Conservation (phyloP, 176 grass and related monocot genomes). For the Alopecurus myosuroides region DNA sequence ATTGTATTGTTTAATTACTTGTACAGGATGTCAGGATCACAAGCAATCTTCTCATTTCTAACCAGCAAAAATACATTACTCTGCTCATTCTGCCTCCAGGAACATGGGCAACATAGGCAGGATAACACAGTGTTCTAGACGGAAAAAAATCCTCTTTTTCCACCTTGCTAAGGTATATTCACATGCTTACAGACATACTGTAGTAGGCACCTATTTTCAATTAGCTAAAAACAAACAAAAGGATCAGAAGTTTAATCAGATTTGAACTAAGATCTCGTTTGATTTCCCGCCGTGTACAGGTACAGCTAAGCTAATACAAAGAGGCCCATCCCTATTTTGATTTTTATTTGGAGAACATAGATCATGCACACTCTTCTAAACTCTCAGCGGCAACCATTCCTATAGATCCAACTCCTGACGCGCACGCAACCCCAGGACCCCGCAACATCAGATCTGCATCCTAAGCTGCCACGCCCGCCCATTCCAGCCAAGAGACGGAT, state of each 20-base stretch:
- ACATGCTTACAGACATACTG: not conserved
- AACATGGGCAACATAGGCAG: not conserved
- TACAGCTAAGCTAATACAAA: not conserved
- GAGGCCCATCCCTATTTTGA: not conserved
- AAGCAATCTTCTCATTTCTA: not conserved
- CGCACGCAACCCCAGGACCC: not conserved
- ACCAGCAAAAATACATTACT: not conserved
- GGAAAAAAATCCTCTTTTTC: not conserved
- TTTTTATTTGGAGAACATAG: not conserved
- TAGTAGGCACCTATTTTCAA: not conserved
- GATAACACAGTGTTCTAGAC: not conserved
- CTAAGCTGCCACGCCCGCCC: not conserved
- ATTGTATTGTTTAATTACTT: not conserved
- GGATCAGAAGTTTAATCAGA: not conserved
- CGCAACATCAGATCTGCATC: not conserved
- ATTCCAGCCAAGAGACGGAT: not conserved
- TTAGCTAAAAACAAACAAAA: not conserved
- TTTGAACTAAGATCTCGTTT: not conserved
- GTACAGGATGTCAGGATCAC: too few relatives aligned
- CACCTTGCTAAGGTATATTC: not conserved
- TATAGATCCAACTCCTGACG: constrained; percentile 11
- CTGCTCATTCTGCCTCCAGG: too few relatives aligned
- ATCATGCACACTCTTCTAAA: not conserved
- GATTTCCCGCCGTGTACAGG: not conserved
- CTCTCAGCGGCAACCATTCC: not conserved